These are phyloP conservation scores for Rhizomucor pusillus DNA, from an alignment of 371 early-diverging fungal species.

Conservation along the genomic window DNA sequence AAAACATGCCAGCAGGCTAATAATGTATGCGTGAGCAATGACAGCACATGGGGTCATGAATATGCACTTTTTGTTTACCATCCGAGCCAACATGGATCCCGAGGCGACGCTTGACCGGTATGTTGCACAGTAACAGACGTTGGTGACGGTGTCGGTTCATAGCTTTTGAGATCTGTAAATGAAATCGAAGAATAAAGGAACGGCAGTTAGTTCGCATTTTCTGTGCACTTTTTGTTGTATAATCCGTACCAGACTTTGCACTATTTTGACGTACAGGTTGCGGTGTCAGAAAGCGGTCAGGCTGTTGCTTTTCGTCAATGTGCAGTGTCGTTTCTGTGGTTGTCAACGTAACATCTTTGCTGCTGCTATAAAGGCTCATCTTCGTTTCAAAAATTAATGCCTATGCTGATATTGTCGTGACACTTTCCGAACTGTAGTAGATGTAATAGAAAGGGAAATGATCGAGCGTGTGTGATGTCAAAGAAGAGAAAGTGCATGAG, in stretches of 20 bases:
- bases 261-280: not conserved
- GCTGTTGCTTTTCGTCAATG: not conserved
- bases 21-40: not conserved
- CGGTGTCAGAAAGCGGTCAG: slow-evolving; percentile 1
- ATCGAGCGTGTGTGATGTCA: no score
- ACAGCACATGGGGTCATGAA: not conserved
- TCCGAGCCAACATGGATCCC: slow-evolving; percentile 18
- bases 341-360: no score
- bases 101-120: slow-evolving; percentile 7
- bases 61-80: slow-evolving; percentile 10
- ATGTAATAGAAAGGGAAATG: no score
- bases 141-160: slow-evolving; percentile 16
- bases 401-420: no score
- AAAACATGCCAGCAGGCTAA: slow-evolving; percentile 15
- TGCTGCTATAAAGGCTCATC: no score
- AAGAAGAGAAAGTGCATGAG: no score
- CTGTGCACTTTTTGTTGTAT: no score
- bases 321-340: no score
- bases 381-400: no score
- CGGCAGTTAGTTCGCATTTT: no score
- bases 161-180: not conserved
- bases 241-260: not conserved
- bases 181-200: no score
- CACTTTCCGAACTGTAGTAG: no score
- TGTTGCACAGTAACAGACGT: slow-evolving; percentile 13